phyloP scores from a whole-genome alignment of 257 asterid genomes.

The Salvia splendens region DNA sequence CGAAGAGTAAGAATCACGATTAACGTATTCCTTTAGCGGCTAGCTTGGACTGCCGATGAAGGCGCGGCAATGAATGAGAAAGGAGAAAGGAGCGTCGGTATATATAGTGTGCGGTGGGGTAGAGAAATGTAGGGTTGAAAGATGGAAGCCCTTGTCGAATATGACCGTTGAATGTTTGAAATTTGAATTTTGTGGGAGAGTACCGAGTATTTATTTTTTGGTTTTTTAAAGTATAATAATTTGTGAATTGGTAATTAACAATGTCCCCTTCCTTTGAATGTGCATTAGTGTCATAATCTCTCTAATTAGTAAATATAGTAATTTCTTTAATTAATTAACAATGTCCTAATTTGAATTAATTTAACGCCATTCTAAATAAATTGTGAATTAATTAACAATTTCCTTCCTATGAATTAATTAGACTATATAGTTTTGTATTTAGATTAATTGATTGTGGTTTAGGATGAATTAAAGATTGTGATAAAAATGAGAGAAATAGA shows the following conservation, averaged over 20 bases:
- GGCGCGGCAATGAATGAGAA: slow-evolving; percentile 18
- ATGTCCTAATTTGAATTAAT: too few species aligned
- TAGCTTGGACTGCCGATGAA: background rate
- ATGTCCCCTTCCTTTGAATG: background rate
- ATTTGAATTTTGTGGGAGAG: slow-evolving; percentile 34
- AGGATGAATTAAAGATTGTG: too few species aligned
- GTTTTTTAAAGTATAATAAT: background rate
- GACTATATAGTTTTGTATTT: too few species aligned
- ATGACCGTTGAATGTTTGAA: slow-evolving; percentile 58
- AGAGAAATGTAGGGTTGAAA: background rate
- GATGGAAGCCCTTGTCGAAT: background rate
- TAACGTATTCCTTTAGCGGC: background rate
- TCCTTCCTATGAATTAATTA: too few species aligned
- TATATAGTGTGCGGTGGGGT: slow-evolving; percentile 24
- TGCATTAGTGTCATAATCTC: background rate
- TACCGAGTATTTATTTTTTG: background rate
- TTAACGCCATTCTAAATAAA: too few species aligned
- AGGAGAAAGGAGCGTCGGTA: background rate
- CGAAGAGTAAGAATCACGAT: background rate
- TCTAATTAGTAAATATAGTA: too few species aligned
- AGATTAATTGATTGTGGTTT: too few species aligned
- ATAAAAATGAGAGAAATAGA: too few species aligned
- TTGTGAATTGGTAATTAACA: background rate
- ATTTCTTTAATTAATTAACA: too few species aligned
- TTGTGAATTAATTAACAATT: too few species aligned